phyloP scores from a whole-genome alignment of 371 early-diverging fungal species.

The Dichotomocladium elegans region DNA sequence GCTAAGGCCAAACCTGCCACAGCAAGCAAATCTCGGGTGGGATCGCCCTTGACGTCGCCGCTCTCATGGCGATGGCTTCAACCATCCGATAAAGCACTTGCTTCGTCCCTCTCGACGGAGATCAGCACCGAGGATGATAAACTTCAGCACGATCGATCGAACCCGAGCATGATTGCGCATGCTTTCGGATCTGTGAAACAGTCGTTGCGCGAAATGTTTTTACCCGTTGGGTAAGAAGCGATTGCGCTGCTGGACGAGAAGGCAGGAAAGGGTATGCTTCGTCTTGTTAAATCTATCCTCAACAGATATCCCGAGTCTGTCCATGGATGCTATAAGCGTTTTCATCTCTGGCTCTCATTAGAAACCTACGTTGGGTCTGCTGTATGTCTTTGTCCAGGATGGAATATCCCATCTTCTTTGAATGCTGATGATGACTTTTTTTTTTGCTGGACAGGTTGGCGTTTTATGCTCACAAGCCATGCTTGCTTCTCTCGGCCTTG shows the following conservation, averaged over 20 bases:
- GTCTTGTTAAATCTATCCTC: no score
- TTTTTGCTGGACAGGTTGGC: slow-evolving; percentile 40
- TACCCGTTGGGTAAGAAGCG: slow-evolving; percentile 64
- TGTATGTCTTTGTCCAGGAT: slow-evolving; percentile 23
- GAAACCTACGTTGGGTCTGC: slow-evolving; percentile 66
- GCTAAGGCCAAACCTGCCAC: slow-evolving; percentile 42
- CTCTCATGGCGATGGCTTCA: slow-evolving; percentile 51
- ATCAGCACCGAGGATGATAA: neutral
- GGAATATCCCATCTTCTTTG: neutral
- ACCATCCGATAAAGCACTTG: slow-evolving; percentile 2
- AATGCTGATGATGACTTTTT: neutral
- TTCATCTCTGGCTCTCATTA: slow-evolving; percentile 62
- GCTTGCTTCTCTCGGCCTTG: slow-evolving; percentile 62
- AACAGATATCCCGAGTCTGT: slow-evolving; percentile 47
- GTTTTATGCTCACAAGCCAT: slow-evolving; percentile 73
- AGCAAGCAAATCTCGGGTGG: slow-evolving; percentile 28
- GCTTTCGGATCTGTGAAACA: slow-evolving; percentile 30
- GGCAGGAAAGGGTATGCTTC: neutral
- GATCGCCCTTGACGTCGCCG: slow-evolving; percentile 37
- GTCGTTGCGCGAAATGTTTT: slow-evolving; percentile 56
- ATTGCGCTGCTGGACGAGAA: neutral
- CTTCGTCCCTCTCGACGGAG: neutral
- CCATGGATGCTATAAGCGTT: slow-evolving; percentile 49
- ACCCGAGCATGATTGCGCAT: neutral
- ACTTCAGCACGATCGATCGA: no score